Conservation (phyloP, 129 eudicot genomes). For the Erigeron canadensis region DNA sequence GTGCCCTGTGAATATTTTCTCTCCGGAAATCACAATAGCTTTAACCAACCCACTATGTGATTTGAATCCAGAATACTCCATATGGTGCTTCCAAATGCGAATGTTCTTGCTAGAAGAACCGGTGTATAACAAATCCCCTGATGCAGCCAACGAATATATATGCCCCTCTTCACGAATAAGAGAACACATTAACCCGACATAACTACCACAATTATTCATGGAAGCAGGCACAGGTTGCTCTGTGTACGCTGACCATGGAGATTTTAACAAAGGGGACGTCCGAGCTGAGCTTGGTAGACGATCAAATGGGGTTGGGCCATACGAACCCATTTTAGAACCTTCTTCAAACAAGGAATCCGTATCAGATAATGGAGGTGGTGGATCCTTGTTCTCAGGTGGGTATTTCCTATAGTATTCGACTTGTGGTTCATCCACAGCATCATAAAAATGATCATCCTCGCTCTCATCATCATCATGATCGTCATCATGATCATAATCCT, state of each 20-base stretch:
- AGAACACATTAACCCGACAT: constrained; percentile 74
- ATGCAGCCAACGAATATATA: constrained; percentile 64
- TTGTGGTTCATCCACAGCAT: constrained; percentile 33
- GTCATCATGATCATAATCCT: not conserved
- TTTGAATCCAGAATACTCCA: constrained; percentile 70
- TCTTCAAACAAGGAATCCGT: constrained; percentile 24
- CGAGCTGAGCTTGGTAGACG: constrained; percentile 22
- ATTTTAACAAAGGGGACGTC: constrained; percentile 51
- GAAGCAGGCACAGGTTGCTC: constrained; percentile 16
- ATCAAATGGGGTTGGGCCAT: constrained; percentile 16
- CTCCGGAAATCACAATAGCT: constrained; percentile 63
- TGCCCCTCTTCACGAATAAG: constrained; percentile 80
- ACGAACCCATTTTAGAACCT: constrained; percentile 25
- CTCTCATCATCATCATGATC: constrained; percentile 18
- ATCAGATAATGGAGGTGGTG: constrained; percentile 18
- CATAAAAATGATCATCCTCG: constrained; percentile 32
- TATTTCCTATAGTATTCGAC: not conserved
- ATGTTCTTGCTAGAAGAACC: constrained; percentile 79
- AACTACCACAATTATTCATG: constrained; percentile 9
- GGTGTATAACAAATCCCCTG: constrained; percentile 61
- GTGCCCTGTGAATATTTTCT: constrained; percentile 64
- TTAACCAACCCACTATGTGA: constrained; percentile 75
- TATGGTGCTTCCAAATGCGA: constrained; percentile 67
- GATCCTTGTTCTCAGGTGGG: constrained; percentile 2
- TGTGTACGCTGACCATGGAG: constrained; percentile 65